These are phyloP conservation scores for Linum trigynum DNA, from an alignment of 345 rosid species.

Conservation along the genomic window DNA sequence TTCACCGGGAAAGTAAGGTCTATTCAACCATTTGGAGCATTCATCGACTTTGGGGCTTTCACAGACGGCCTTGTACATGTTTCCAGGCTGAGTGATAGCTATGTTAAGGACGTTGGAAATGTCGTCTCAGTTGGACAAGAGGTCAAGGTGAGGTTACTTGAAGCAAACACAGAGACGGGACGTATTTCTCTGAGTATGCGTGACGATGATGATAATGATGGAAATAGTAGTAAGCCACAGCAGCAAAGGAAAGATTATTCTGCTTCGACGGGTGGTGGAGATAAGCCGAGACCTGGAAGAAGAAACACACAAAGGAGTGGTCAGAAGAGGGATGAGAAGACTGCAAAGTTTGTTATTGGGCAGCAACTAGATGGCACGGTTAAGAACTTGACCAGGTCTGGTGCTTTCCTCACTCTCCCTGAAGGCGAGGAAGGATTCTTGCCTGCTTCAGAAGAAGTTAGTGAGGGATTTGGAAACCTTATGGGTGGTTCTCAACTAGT, in stretches of 20 bases:
- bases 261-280: constrained; percentile 23
- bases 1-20: constrained; percentile 87
- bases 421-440: constrained; percentile 91
- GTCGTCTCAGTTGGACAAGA: constrained; percentile 84
- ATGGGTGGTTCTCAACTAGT: constrained; percentile 57
- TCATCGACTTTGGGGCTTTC: constrained; percentile 80
- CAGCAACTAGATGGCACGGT: constrained; percentile 76
- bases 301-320: constrained; percentile 38
- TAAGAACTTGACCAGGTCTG: constrained; percentile 63
- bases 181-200: constrained; percentile 86
- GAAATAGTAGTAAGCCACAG: constrained; percentile 40
- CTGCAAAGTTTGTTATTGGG: constrained; percentile 60
- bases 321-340: constrained; percentile 43
- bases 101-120: constrained; percentile 71
- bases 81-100: constrained; percentile 65
- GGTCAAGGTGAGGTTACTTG: constrained; percentile 68
- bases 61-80: constrained; percentile 90
- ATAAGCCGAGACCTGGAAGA: constrained; percentile 45
- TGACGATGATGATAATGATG: constrained; percentile 47
- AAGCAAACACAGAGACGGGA: constrained; percentile 60
- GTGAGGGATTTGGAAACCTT: constrained; percentile 52
- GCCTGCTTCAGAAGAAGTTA: constrained; percentile 65
- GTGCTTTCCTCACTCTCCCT: constrained; percentile 75
- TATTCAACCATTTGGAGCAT: constrained; percentile 90
- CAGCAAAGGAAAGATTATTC: constrained; percentile 35